Evolutionary conservation across 179 eudicot genomes (phyloP).

Genomic region (Dionaea muscipula): DNA sequence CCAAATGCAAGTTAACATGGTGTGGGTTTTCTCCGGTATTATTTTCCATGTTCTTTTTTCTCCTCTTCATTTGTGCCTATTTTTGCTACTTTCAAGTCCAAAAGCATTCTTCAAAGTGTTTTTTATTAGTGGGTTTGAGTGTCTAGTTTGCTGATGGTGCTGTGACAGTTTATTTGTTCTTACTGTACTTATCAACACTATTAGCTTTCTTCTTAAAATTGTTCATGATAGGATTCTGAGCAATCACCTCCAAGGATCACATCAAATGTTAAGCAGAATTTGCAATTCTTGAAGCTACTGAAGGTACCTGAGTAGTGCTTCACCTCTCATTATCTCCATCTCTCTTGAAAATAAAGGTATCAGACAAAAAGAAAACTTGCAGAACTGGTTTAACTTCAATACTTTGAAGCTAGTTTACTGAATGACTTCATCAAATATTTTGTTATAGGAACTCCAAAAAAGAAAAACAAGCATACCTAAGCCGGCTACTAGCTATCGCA

Average conservation of each 20-base stretch:
- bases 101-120: too few species aligned
- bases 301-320: constrained; percentile 35
- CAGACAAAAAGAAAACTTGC: background rate
- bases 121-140: too few species aligned
- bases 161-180: too few species aligned
- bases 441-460: constrained; percentile 56
- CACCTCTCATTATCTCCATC: background rate
- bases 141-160: too few species aligned
- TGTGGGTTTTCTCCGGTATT: too few species aligned
- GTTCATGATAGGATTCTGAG: constrained; percentile 44
- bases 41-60: too few species aligned
- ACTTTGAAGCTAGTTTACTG: background rate
- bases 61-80: too few species aligned
- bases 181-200: too few species aligned
- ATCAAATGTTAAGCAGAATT: constrained; percentile 78
- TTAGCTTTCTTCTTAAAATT: background rate
- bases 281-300: constrained; percentile 74
- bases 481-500: constrained; percentile 87
- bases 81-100: too few species aligned
- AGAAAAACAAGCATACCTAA: constrained; percentile 49
- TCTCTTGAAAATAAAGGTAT: background rate
- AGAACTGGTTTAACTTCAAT: background rate
- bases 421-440: background rate
- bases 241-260: constrained; percentile 82
- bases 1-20: too few species aligned